Evolutionary conservation across 257 asterid genomes (phyloP), one percentile per base, ranked within the genome.

Genomic region (Solanum habrochaites): DNA sequence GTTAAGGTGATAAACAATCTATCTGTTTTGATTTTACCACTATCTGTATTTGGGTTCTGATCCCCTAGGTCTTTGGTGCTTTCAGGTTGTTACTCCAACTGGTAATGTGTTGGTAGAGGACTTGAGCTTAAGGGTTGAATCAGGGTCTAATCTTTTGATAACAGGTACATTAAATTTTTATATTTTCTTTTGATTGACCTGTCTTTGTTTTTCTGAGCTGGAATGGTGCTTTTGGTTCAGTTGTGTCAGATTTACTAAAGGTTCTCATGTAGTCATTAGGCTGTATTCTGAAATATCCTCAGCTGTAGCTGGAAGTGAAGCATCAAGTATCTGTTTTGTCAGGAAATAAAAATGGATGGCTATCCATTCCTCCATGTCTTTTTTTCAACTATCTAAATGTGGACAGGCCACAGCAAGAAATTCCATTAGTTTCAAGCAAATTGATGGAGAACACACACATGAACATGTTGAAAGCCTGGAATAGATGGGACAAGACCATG

Each of bases 121-220:
- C 90, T 91, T 97, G 93, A 89, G 95, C 81, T 92, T 97, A 45
- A 93, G 91, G 91, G 98, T 97, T 90, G 99, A 96, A 93, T 85
- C 98, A n/a, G 99, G 99, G 85, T 96, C 99, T 39, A 97, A 97
- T 93, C 99, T 97, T 86, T 93, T 97, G 94, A 97, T 97, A 87
- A 97, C 99, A 84, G 99, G 99, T 97, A 88, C 29, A 70, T 85
- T 82, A 78, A 75, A 58, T 72, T 88, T 82, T 29, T 81, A 11
- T 83, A 40, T 71, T 78, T 78, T 85, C 82, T 45, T 85, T 88
- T 60, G 86, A 29, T 29, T 64, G 62, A 52, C 71, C 49, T 13
- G 82, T 35, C 71, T 23, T 77, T 85, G 64, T 82, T 35, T 70
- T 70, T 85, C n/a, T 23, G n/a, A 47, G 43, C 71, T 52, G 62